Percentiles rank a stretch among this genome's conserved stretches.
These are phyloP conservation scores for Blumeria hordei DNA, from an alignment of 2,329 filamentous ascomycete species.

Conservation along the genomic window DNA sequence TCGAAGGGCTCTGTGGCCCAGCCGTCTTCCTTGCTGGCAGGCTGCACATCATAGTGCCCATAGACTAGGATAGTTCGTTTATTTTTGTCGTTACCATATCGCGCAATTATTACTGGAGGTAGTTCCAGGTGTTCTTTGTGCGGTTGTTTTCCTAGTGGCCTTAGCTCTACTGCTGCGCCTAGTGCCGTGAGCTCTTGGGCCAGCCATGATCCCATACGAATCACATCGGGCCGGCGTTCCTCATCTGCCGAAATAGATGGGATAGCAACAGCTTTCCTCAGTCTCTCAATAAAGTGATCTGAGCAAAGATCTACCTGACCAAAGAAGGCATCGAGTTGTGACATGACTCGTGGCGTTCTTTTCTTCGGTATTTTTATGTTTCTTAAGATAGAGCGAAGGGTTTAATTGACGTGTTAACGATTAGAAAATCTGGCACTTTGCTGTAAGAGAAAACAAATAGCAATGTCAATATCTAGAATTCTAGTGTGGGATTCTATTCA, in stretches of 20 bases:
- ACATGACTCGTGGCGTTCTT: too few species aligned
- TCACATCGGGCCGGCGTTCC: conserved; percentile 67
- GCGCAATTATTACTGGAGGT: conserved; percentile 73
- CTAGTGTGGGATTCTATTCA: too few species aligned
- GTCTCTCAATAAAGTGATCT: conserved; percentile 65
- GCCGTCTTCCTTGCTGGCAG: conserved; percentile 74
- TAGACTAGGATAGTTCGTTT: conserved; percentile 95
- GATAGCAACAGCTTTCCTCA: conserved; percentile 82
- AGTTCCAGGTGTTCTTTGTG: conserved; percentile 76
- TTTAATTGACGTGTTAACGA: too few species aligned
- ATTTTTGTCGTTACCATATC: conserved; percentile 75
- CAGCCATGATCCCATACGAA: conserved; percentile 89
- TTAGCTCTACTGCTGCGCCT: conserved; percentile 69
- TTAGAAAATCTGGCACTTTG: too few species aligned
- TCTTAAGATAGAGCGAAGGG: too few species aligned
- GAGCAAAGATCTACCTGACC: conserved; percentile 67
- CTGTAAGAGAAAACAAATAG: too few species aligned
- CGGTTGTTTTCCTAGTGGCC: conserved; percentile 74
- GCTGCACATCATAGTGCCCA: conserved; percentile 96
- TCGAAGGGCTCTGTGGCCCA: conserved; percentile 92
- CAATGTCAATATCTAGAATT: too few species aligned
- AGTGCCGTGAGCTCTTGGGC: conserved; percentile 59
- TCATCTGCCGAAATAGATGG: conserved; percentile 88
- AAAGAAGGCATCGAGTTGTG: conserved; percentile 79
- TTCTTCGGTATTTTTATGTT: too few species aligned